Base-by-base conservation (phyloP, 805 yeast species). In the Ogataea salicorniae region DNA sequence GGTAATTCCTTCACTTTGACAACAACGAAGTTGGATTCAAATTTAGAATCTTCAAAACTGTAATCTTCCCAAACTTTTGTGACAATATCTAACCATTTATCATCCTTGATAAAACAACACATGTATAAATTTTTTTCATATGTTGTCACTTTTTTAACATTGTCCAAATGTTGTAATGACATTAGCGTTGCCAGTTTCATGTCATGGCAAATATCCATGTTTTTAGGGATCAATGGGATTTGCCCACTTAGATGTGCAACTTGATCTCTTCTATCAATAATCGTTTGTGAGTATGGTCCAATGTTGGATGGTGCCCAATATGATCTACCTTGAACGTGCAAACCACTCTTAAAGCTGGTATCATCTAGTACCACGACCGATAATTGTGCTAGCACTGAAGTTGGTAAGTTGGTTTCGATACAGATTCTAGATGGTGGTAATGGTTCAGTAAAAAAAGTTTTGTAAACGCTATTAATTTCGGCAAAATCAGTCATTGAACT, bases 281-380 rank as follows among this genome's bases (percentile, higher is more conserved):
- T 79, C 0, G 91, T 78, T 65, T 94, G 99, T 0, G 99, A 92
- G 62, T 94, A 94, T 0, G 99, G 99, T 0, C 99, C 99, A 41
- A 94, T 94, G 56, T 94, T 94, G 35, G 96, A 92, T 0, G 99
- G 99, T 0, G 97, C 98, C 99, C 99, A 94, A 63, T 87, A 91
- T 37, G 97, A 90, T 49, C 91, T 74, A 1, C 97, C 90, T 57
- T 94, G 92, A 8, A 94, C 89, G 60, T 94, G 98, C 15, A 92
- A 69, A 0, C 98, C 97, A 31, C 68, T 69, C 55, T 84, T 84
- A 11, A 54, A 55, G 0, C 26, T 40, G 34, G 62, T 39, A 33
- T 67, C 58, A 23, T 64, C 54, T 16, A 81, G 58, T 0, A 76
- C 75, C 14, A 76, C 69, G 15, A 84, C 81, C 0, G 97, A 87